Conservation (phyloP, 164 flowering plant species). For the Kalanchoe fedtschenkoi region DNA sequence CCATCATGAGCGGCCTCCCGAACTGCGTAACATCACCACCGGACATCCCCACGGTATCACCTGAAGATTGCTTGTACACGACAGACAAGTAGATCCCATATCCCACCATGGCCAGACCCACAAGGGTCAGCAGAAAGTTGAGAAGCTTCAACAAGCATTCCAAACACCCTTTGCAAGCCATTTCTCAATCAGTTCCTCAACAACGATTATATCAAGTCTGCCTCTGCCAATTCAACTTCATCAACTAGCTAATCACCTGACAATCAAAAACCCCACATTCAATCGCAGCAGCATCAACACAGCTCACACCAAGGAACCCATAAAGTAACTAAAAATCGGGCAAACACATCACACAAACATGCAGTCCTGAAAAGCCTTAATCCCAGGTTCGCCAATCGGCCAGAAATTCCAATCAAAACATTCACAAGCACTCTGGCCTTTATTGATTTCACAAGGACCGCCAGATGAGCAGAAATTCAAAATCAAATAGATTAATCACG, state of each 20-base stretch:
- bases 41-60: slow-evolving; percentile 1
- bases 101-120: slow-evolving; percentile 83
- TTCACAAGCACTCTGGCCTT: too few species aligned
- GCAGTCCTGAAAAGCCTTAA: too few species aligned
- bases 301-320: background rate
- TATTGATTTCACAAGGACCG: too few species aligned
- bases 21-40: slow-evolving; percentile 29
- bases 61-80: slow-evolving; percentile 29
- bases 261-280: background rate
- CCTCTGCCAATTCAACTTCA: background rate
- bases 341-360: too few species aligned
- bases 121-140: slow-evolving; percentile 64
- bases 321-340: too few species aligned
- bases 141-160: slow-evolving; percentile 80
- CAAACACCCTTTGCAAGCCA: slow-evolving; percentile 78
- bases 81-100: slow-evolving; percentile 87
- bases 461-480: too few species aligned
- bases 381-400: too few species aligned
- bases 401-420: too few species aligned
- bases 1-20: slow-evolving; percentile 76
- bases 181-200: slow-evolving; percentile 11
- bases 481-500: too few species aligned
- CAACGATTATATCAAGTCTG: background rate
- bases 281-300: background rate
- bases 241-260: background rate